Evolutionary conservation across 768 basidiomycete species (phyloP), one percentile per base, ranked within the genome.

Genomic region (Xerocomus brunneocitrinus): DNA sequence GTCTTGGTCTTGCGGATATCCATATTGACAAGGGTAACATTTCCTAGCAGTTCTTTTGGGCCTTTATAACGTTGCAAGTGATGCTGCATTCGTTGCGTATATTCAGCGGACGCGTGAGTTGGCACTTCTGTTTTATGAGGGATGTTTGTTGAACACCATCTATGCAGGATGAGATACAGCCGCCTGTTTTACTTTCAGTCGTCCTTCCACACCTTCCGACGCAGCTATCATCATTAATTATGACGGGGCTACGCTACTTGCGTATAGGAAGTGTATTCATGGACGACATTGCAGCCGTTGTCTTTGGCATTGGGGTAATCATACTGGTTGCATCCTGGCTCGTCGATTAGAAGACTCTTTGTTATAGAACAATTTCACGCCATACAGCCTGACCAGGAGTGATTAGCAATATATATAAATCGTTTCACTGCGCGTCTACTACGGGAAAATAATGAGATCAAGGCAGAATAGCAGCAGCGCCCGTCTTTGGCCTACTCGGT

Each of bases 21-120:
- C 19, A 14, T 16, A 28, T 43, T 0, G 28, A 6, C n/a, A 32
- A 67, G 54, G 30, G 9, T 22, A 19, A 42, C 35, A 38, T 25
- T 13, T 34, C 1, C 16, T 57, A 91, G 89, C 83, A 87, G 1
- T 88, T 92, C 72, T 88, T 91, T 66, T 90, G 87, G 87, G 84
- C 80, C 8, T 91, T 91, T 55, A 79, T 81, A 36, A 85, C 89
- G 0, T 65, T 91, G 4, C 80, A 91, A 58, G 74, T 91, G 24
- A 76, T 77, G 19, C 63, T 92, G 41, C 87, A 91, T 60, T 89
- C 89, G 8, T 62, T 84, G 58, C 81, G 83, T 50, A 80, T 91
- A 68, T 83, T 88, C 63, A 78, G 77, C 12, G 81, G 83, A 53
- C 78, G 85, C 56, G 89, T 89, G 63, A 63, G 87, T 71, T 9